A percentile compares a stretch with the other conserved stretches of the same genome.
phyloP scores from a whole-genome alignment of 2,329 filamentous ascomycete genomes.

The Monilinia fructicola region DNA sequence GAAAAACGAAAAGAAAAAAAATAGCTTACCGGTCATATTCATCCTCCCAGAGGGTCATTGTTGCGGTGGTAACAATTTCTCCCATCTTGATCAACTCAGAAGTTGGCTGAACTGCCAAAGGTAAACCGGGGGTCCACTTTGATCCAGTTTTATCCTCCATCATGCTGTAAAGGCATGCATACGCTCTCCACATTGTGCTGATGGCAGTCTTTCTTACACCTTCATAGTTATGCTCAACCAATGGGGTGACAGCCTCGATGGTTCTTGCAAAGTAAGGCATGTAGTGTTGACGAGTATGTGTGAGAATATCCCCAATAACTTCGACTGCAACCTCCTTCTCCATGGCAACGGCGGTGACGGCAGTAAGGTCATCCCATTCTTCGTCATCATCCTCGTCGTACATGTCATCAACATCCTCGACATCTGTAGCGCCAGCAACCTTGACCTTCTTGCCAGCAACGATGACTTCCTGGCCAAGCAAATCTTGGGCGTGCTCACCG shows the following conservation, averaged over 20 bases:
- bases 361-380: conserved; percentile 79
- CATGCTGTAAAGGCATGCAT: conserved; percentile 85
- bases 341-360: conserved; percentile 83
- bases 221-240: conserved; percentile 87
- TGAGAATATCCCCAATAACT: conserved; percentile 88
- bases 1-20: conserved; percentile 29
- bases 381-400: conserved; percentile 72
- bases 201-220: conserved; percentile 91
- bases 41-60: conserved; percentile 81
- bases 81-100: conserved; percentile 80
- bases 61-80: conserved; percentile 80
- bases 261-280: conserved; percentile 87
- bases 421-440: conserved; percentile 64
- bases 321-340: conserved; percentile 98
- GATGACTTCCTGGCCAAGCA: conserved; percentile 73
- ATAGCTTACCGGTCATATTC: conserved; percentile 87
- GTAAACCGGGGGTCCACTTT: conserved; percentile 89
- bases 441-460: conserved; percentile 84
- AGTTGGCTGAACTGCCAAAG: conserved; percentile 76
- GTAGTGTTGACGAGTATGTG: conserved; percentile 76
- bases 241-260: conserved; percentile 74
- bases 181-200: conserved; percentile 88
- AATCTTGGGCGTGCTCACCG: conserved; percentile 69
- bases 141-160: conserved; percentile 74
- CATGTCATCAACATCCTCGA: conserved; percentile 57